Base-by-base conservation (phyloP, 73 alveolate species). In the Paramecium primaurelia region DNA sequence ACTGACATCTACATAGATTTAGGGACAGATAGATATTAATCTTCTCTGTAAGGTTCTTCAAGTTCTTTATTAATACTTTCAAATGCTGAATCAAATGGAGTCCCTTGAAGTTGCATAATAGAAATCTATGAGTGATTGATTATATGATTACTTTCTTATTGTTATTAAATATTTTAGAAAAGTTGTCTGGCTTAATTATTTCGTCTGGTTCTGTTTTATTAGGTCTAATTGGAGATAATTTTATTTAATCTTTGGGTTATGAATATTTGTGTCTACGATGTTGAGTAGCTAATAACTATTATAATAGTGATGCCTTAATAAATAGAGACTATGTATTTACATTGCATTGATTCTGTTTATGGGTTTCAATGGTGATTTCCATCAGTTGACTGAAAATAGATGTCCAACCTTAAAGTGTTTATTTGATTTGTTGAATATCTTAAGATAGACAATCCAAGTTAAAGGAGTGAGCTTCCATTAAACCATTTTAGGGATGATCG, bases 161-260 rank as follows among this genome's bases (percentile, higher is more conserved):
- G 20, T 75, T 38, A 75, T 75, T 75, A 11, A 75, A 75, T 38
- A 75, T 75, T 38, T 42, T 36, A 1, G 88, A 75, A 12, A 75
- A 38, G 69, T 54, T 54, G 1, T 75, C 88, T 38, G 88, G 38
- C 16, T 20, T 30, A 2, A 75, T 38, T 32, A 36, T 8, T 20
- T 75, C 88, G 11, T 75, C 88, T 75, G 88, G 88, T 37, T 75
- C 88, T 9, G 88, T 75, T 20, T 75, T 75, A 42, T 36, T n/a
- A 1, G 88, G 58, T 75, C 60, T 75, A 4, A 75, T 75, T 75
- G 88, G 88, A 18, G 88, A 75, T 40, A 75, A 75, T 25, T 75
- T 75, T 6, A 75, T 12, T 36, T 42, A 28, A 75, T 42, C 60
- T 25, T 75, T 75, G 14, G 84, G 51, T 32, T 64, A 32, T 0